Evolutionary conservation across 352 stramenopile species (phyloP).

Genomic region (Pythium plurisporium): DNA sequence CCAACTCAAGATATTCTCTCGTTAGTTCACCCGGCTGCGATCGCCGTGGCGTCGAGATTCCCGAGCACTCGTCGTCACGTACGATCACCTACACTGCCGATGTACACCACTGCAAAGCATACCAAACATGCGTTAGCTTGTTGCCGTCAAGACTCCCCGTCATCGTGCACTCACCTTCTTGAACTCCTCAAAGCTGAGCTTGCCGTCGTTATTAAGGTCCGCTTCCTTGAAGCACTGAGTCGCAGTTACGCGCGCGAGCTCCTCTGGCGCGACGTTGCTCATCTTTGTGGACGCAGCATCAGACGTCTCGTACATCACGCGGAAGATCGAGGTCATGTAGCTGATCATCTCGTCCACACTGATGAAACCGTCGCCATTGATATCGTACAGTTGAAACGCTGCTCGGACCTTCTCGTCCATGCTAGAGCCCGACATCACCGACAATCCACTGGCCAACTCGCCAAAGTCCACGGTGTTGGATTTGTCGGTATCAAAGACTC

Average conservation of each 20-base stretch:
- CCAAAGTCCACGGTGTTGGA: constrained; percentile 86
- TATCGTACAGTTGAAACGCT: constrained; percentile 83
- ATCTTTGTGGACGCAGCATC: constrained; percentile 72
- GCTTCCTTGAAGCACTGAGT: constrained; percentile 84
- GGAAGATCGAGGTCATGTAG: constrained; percentile 89
- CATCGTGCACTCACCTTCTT: constrained; percentile 57
- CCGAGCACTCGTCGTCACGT: no score
- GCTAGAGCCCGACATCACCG: constrained; percentile 75
- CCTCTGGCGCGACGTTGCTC: constrained; percentile 55
- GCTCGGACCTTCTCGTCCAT: constrained; percentile 86
- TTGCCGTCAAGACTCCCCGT: background rate
- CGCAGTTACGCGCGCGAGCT: constrained; percentile 75
- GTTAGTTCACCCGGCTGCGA: constrained; percentile 7
- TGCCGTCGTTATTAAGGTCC: constrained; percentile 78
- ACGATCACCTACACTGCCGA: constrained; percentile 9
- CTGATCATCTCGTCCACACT: constrained; percentile 83
- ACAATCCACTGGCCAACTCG: constrained; percentile 80
- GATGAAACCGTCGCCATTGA: constrained; percentile 83
- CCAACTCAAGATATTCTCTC: background rate
- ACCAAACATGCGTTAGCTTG: background rate
- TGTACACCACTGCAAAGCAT: constrained; percentile 13
- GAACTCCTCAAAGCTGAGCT: constrained; percentile 88
- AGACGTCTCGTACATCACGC: constrained; percentile 88
- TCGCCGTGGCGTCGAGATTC: constrained; percentile 10
- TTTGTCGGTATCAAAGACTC: constrained; percentile 80